Evolutionary conservation across 345 rosid genomes (phyloP).

Genomic region (Hibiscus mutabilis): DNA sequence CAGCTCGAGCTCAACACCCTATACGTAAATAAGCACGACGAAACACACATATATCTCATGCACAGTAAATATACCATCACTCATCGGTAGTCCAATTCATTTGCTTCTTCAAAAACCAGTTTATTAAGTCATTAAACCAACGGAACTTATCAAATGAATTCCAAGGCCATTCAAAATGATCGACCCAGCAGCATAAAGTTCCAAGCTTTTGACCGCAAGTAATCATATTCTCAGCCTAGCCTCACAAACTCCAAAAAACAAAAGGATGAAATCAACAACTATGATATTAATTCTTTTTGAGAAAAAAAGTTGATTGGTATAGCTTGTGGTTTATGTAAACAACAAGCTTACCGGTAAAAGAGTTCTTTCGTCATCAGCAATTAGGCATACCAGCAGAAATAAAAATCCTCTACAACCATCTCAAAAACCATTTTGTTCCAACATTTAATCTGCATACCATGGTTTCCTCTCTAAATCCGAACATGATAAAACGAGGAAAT

Average conservation of each 20-base stretch:
- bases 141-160: background rate
- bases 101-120: background rate
- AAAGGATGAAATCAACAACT: background rate
- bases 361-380: background rate
- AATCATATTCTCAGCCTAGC: background rate
- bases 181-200: background rate
- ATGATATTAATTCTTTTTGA: background rate
- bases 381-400: background rate
- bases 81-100: background rate
- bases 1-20: slow-evolving; percentile 94
- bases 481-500: background rate
- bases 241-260: background rate
- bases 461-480: background rate
- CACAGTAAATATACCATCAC: no score
- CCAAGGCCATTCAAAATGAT: background rate
- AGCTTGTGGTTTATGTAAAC: background rate
- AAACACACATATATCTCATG: background rate
- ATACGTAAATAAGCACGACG: background rate
- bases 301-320: background rate
- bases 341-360: background rate
- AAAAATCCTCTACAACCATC: background rate
- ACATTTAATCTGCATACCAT: background rate
- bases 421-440: background rate
- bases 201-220: background rate
- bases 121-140: background rate